Percentiles rank a stretch among this genome's conserved stretches.
Conservation (phyloP, 1,284 basidiomycete genomes). For the Cryptococcus sp. region DNA sequence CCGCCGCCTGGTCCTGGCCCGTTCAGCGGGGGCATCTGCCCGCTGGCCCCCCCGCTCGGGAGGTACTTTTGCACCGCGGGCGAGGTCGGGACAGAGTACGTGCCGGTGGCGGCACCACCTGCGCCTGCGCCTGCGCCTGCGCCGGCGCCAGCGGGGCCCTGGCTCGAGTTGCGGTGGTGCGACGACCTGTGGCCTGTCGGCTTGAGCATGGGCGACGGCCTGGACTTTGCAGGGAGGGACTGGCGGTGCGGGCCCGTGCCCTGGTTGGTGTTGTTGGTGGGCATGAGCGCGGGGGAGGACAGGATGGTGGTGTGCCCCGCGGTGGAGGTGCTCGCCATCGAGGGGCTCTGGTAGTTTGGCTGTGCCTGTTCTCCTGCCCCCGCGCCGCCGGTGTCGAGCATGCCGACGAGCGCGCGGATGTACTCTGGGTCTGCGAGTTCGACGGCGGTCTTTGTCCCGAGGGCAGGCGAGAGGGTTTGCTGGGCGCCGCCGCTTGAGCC, state of each 20-base stretch:
- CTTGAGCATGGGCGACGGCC: slow-evolving; percentile 50
- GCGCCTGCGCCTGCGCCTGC: not conserved
- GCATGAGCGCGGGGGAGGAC: slow-evolving; percentile 14
- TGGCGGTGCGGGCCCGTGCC: slow-evolving; percentile 40
- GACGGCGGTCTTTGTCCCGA: slow-evolving; percentile 32
- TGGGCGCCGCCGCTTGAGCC: slow-evolving; percentile 45
- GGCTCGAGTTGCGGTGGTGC: slow-evolving; percentile 17
- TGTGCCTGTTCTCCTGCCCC: slow-evolving; percentile 8
- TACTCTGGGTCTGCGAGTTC: slow-evolving; percentile 45
- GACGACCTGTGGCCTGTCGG: slow-evolving; percentile 39
- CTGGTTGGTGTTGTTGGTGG: not conserved
- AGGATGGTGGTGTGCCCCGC: slow-evolving; percentile 12
- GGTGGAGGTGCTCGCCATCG: slow-evolving; percentile 13
- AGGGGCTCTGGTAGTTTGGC: slow-evolving; percentile 11
- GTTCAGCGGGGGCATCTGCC: slow-evolving; percentile 7
- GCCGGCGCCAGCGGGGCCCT: not conserved
- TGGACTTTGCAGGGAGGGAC: slow-evolving; percentile 37
- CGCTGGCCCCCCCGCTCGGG: slow-evolving; percentile 2
- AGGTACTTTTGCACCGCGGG: slow-evolving; percentile 25
- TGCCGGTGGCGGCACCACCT: not conserved
- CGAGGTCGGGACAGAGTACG: slow-evolving; percentile 27
- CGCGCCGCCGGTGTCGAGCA: slow-evolving; percentile 25
- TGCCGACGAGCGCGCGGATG: slow-evolving; percentile 34
- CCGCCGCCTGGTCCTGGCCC: slow-evolving; percentile 23
- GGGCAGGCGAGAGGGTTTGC: slow-evolving; percentile 46